Conservation (phyloP, 805 yeast genomes). For the Nakazawaea peltata region DNA sequence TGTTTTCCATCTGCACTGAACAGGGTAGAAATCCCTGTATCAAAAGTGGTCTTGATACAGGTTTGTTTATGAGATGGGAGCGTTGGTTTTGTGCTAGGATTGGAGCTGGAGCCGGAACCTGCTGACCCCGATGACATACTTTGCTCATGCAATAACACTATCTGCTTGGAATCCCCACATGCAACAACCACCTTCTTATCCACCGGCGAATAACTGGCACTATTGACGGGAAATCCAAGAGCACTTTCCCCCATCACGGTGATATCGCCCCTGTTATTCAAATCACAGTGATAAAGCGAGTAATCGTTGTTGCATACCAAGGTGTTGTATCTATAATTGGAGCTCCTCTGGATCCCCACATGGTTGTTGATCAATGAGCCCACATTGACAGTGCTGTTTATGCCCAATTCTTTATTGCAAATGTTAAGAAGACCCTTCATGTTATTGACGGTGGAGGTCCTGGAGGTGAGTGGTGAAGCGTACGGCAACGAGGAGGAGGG, state of each 20-base stretch:
- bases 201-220: slow-evolving; percentile 61
- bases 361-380: slow-evolving; percentile 84
- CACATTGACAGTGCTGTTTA: slow-evolving; percentile 42
- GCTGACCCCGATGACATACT: slow-evolving; percentile 20
- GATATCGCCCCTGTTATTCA: slow-evolving; percentile 36
- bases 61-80: slow-evolving; percentile 23
- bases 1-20: slow-evolving; percentile 68
- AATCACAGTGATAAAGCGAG: slow-evolving; percentile 55
- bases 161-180: slow-evolving; percentile 71
- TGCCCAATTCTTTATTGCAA: slow-evolving; percentile 40
- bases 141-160: slow-evolving; percentile 45
- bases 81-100: slow-evolving; percentile 18
- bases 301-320: slow-evolving; percentile 82
- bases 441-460: slow-evolving; percentile 16
- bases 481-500: slow-evolving; percentile 1
- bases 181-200: slow-evolving; percentile 50
- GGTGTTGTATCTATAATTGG: slow-evolving; percentile 41
- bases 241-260: slow-evolving; percentile 34
- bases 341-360: slow-evolving; percentile 43
- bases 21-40: slow-evolving; percentile 76
- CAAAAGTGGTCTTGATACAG: slow-evolving; percentile 51
- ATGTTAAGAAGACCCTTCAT: slow-evolving; percentile 62
- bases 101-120: too few relatives aligned
- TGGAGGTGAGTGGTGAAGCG: slow-evolving; percentile 1
- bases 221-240: slow-evolving; percentile 65